Evolutionary conservation across 2,329 filamentous ascomycete species (phyloP), one percentile per base, ranked within the genome.

Genomic region (Domatiomyces globalis): DNA sequence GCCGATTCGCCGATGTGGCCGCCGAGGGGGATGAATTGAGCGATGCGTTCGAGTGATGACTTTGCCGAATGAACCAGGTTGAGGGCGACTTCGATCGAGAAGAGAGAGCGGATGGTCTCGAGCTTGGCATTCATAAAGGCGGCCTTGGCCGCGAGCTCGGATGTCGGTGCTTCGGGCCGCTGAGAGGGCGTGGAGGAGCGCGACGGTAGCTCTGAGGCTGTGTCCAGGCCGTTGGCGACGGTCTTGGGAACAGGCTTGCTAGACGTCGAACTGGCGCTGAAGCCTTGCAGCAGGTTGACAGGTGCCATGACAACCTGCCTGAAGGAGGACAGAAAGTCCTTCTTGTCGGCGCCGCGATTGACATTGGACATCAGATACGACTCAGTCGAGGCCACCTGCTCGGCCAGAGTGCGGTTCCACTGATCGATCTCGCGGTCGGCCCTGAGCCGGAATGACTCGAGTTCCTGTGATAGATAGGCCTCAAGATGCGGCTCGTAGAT

Each of bases 281-380:
- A 78, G 46, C 78, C 82, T 1, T 87, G 86, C 3, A 96, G 73
- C 7, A 88, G 90, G 49, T 87, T 94, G 47, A 98, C 90, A 1
- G 92, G 92, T 82, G 95, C 94, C 89, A 98, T 95, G 58, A 98
- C 86, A 7, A 98, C 92, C 67, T 96, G 96, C 64, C 88, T 95
- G 74, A 98, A 98, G 0, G 89, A 95, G 45, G 83, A 92, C 55
- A 98, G 66, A 62, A 98, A 98, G 65, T 98, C 92, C 59, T 88
- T 87, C 70, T 98, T 98, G 57, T 94, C 92, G 1, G 88, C 92
- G 65, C 94, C 88, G 22, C 92, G 79, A 64, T 90, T 95, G 63
- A 96, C 81, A 65, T 88, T 95, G 20, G 84, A 85, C 90, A 96
- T 95, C 70, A 88, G 92, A 64, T 94, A 94, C 0, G 86, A 92